Evolutionary conservation across 768 basidiomycete genomes (phyloP).

Genomic region (Lactarius hatsudake): DNA sequence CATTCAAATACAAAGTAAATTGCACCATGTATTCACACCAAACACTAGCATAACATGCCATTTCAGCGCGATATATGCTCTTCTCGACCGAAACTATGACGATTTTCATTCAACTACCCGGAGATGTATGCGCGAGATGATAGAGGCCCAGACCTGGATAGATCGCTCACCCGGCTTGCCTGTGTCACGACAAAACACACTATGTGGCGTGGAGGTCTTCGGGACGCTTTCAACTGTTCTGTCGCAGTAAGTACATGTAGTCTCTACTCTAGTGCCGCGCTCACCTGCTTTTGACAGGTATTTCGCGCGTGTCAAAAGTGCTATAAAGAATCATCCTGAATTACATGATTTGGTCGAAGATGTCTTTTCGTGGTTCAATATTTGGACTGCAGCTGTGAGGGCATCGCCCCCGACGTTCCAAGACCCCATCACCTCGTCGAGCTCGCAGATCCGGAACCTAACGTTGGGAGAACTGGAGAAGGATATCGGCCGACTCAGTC

Average conservation of each 20-base stretch:
- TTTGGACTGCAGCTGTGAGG: conserved; percentile 46
- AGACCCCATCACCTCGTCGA: conserved; percentile 39
- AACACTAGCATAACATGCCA: not conserved
- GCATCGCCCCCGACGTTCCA: conserved; percentile 43
- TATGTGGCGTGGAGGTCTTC: conserved; percentile 34
- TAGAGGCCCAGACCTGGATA: conserved; percentile 30
- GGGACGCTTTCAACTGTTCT: conserved; percentile 30
- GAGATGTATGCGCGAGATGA: conserved; percentile 30
- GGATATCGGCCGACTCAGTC: conserved; percentile 34
- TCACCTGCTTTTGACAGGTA: conserved; percentile 37
- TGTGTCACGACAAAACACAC: conserved; percentile 20
- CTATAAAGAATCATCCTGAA: conserved; percentile 44
- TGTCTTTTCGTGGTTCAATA: conserved; percentile 46
- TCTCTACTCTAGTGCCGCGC: not conserved
- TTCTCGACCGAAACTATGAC: conserved; percentile 33
- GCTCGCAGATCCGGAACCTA: conserved; percentile 37
- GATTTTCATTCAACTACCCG: conserved; percentile 26
- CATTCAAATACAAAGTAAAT: conserved; percentile 35
- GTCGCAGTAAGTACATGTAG: conserved; percentile 25
- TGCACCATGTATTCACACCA: not conserved
- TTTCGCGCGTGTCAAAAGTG: conserved; percentile 57
- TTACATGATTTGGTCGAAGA: conserved; percentile 42
- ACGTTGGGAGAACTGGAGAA: conserved; percentile 38
- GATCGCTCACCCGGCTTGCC: conserved; percentile 26
- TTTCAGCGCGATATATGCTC: conserved; percentile 28